A percentile compares a stretch with the other conserved stretches of the same genome.
Conservation (phyloP, 208 protist species). For the Acanthamoeba lenticulata region DNA sequence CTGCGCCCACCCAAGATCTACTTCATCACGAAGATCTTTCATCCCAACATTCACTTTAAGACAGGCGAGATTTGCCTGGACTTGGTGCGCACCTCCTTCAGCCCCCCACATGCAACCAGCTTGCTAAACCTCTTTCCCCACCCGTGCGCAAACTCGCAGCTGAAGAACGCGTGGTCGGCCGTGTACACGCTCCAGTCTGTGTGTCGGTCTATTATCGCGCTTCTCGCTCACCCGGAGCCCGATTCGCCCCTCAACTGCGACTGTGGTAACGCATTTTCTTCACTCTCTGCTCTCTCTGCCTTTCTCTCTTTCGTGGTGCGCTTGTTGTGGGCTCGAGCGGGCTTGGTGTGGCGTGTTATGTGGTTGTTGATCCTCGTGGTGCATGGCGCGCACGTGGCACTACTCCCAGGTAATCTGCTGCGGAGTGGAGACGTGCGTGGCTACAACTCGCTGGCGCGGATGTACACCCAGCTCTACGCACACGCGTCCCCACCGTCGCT, state of each 20-base stretch:
- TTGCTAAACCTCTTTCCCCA: background rate
- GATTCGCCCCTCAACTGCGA: slow-evolving; percentile 87
- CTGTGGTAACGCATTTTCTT: slow-evolving; percentile 67
- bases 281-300: background rate
- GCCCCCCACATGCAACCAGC: background rate
- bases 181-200: slow-evolving; percentile 85
- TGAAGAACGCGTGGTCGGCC: slow-evolving; percentile 87
- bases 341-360: background rate
- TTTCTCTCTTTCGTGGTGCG: background rate
- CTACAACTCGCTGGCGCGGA: slow-evolving; percentile 80
- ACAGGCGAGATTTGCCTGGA: slow-evolving; percentile 88
- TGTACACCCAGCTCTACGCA: slow-evolving; percentile 77
- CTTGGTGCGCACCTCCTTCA: background rate
- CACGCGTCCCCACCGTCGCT: background rate
- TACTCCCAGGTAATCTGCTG: slow-evolving; percentile 78
- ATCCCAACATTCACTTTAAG: slow-evolving; percentile 89
- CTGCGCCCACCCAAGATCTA: slow-evolving; percentile 81
- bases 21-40: slow-evolving; percentile 88
- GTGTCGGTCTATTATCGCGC: slow-evolving; percentile 83
- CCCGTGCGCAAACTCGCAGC: too few species aligned
- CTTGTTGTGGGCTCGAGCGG: background rate
- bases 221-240: slow-evolving; percentile 80
- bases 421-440: slow-evolving; percentile 79
- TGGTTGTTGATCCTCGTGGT: background rate
- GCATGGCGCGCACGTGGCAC: background rate